Evolutionary conservation across 1,139 yeast genomes (phyloP), one percentile per base, ranked within the genome.

Genomic region (Suhomyces guaymorum): DNA sequence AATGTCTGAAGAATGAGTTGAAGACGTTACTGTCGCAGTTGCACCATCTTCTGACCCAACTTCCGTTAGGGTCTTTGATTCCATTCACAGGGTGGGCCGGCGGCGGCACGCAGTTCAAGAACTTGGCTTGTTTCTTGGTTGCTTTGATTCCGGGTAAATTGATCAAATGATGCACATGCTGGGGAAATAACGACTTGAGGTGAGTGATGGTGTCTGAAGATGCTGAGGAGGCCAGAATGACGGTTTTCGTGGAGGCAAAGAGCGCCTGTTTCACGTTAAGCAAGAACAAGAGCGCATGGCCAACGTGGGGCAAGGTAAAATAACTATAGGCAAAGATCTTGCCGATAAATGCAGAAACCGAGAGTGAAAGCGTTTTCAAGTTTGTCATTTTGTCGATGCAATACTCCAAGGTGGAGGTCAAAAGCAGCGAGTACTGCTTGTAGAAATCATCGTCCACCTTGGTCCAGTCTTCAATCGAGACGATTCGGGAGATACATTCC

Each of bases 321-420:
- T 73, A 86, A 10, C 80, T 63, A 51, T 78, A 76, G 1, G 94
- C 90, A 55, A 87, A 76, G 1, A 82, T 75, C 52, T 87, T 86
- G 8, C 95, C 95, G n/a, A 82, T 69, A 51, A 86, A 85, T 2
- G 94, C 94, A 16, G 81, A 73, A 12, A 80, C 58, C 4, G 84
- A 67, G 7, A 81, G 58, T 1, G 90, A 72, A 6, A 82, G 61
- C 7, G 69, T 69, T 52, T 82, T 82, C 32, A 75, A 50, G 28
- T 73, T 64, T 11, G 82, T 64, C 47, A 70, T 54, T 38, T 75
- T 71, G 30, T 63, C 60, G 14, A 83, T 67, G 33, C 81, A 71
- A 47, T 70, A 75, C 29, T 73, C 78, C 39, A 84, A 60, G 0
- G 95, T 84, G 22, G 67, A 63, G 4, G 67, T 56, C 26, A 86